Conservation (phyloP, 2,329 filamentous ascomycete species). For the Tolypocladium amazonense region DNA sequence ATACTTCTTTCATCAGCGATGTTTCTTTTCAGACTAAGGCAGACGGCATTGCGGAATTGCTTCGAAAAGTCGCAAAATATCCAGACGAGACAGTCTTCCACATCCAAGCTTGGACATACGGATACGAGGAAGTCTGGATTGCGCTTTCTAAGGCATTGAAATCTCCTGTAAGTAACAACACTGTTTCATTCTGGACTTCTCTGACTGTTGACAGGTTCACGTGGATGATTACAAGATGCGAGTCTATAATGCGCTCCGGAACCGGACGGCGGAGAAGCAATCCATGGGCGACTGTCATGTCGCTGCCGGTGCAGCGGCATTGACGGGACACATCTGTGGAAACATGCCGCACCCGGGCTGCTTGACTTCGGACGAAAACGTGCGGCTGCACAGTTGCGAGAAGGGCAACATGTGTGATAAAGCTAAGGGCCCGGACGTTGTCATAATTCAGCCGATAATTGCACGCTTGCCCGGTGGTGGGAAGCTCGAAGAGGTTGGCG, state of each 20-base stretch:
- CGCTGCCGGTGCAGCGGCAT: conserved; percentile 50
- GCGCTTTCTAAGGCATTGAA: conserved; percentile 61
- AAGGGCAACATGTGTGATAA: conserved; percentile 52
- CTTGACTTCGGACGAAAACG: conserved; percentile 51
- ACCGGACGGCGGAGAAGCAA: conserved; percentile 27
- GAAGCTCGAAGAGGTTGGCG: conserved; percentile 62
- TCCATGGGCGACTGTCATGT: conserved; percentile 31
- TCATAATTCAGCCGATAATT: conserved; percentile 73
- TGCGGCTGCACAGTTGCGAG: conserved; percentile 79
- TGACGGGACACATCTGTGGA: conserved; percentile 66
- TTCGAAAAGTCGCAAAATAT: conserved; percentile 58
- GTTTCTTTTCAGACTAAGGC: conserved; percentile 50
- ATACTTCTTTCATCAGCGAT: conserved; percentile 61
- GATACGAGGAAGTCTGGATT: conserved; percentile 86
- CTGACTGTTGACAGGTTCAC: conserved; percentile 48
- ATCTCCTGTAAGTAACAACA: conserved; percentile 37
- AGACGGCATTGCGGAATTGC: conserved; percentile 63
- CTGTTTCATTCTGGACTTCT: neutral
- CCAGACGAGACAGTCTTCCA: conserved; percentile 70
- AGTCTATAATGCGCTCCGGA: conserved; percentile 57
- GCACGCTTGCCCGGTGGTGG: conserved; percentile 47
- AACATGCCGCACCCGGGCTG: conserved; percentile 62
- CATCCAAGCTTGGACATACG: conserved; percentile 80
- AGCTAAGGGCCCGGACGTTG: conserved; percentile 38
- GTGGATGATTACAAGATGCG: conserved; percentile 70